Evolutionary conservation across 2,329 filamentous ascomycete genomes (phyloP).

Genomic region (Phialophora macrospora): DNA sequence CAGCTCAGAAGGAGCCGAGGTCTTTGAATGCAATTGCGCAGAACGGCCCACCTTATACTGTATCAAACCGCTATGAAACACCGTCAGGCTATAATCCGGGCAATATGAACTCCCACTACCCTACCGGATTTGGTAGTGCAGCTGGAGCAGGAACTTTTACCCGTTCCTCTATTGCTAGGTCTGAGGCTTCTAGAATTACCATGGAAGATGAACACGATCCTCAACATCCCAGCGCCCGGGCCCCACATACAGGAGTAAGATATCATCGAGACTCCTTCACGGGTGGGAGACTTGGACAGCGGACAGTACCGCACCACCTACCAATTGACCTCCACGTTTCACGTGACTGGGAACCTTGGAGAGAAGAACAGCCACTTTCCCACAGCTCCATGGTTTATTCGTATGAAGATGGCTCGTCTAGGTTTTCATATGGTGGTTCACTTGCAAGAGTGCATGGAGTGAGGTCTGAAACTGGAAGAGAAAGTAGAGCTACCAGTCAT

Average conservation of each 20-base stretch:
- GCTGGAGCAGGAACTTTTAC: not conserved
- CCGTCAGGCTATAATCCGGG: not conserved
- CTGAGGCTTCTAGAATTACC: constrained; percentile 42
- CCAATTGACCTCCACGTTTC: not conserved
- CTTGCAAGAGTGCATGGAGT: constrained; percentile 10
- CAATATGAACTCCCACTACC: not conserved
- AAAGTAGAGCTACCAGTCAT: constrained; percentile 24
- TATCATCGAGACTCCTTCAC: not conserved
- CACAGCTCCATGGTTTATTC: constrained; percentile 25
- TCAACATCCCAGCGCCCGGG: constrained; percentile 38
- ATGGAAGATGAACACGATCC: constrained; percentile 54
- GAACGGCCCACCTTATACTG: not conserved
- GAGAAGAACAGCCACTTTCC: constrained; percentile 16
- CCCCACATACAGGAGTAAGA: not conserved
- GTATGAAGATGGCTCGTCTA: constrained; percentile 25
- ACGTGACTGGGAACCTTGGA: constrained; percentile 12
- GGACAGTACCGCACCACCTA: not conserved
- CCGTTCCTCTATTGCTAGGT: constrained; percentile 15
- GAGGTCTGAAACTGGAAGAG: constrained; percentile 17
- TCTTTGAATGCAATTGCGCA: not conserved
- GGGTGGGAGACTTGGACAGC: not conserved
- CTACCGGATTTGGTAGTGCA: not conserved
- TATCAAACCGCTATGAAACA: not conserved
- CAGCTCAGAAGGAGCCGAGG: not conserved
- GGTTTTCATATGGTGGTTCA: constrained; percentile 25